Base-by-base conservation (phyloP, 2,329 filamentous ascomycete species). In the Sordariomycetes sp. region DNA sequence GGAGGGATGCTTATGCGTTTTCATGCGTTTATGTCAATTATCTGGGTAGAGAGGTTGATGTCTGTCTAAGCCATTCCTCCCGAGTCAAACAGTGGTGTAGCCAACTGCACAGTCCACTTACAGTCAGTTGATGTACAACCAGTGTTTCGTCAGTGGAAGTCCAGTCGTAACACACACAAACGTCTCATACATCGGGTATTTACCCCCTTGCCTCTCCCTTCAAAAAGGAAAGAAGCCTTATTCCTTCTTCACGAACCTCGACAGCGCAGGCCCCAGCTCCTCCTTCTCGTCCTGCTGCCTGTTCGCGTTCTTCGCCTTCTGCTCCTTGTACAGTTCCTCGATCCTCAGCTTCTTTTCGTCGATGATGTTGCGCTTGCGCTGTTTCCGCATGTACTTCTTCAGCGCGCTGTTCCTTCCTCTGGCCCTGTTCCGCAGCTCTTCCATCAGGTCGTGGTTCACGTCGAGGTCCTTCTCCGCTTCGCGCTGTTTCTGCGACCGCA, bases 301-400 rank as follows among this genome's bases (percentile, higher is more conserved):
- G 65, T 82, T 78, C 63, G 85, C 73, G 65, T 79, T 84, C 65
- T 84, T 81, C 68, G 85, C 80, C 64, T 85, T 80, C 69, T 82
- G 82, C 69, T 86, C 82, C 63, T 85, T 83, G 75, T 86, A 85
- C 68, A 96, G 76, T 72, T 90, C 89, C 69, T 96, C 89, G 53
- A 91, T 86, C 67, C 86, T 85, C 70, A 96, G 72, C 67, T 88
- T 85, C 80, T 92, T 91, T 78, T 96, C 94, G 75, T 99, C 94
- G 69, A 99, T 90, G 59, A 99, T 82, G 69, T 97, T 97, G 78
- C 87, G 89, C 66, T 86, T 86, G 52, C 89, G 85, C 74, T 94
- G 91, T 82, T 97, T 97, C 62, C 94, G 78, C 66, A 97, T 72
- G 68, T 95, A 91, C 69, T 91, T 90, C 67, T 90, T 85, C 62